Evolutionary conservation across 176 grass and related monocot genomes (phyloP), one percentile per base, ranked within the genome.

Genomic region (Hordeum marinum): DNA sequence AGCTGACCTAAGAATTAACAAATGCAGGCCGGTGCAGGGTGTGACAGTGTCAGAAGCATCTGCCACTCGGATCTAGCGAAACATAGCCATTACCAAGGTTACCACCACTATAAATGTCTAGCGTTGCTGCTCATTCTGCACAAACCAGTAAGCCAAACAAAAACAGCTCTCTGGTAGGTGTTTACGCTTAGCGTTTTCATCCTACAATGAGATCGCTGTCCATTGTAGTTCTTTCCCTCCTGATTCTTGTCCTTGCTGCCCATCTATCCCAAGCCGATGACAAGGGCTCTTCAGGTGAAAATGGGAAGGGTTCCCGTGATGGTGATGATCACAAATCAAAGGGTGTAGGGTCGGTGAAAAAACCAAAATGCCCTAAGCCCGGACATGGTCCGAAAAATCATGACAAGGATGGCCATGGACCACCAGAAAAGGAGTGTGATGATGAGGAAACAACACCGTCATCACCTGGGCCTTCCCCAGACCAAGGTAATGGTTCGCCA

Each of bases 361-460:
- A 87, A 8, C 78, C 85, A 13, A 78, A 87, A 11, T 87, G 85
- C 32, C 69, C 69, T 3, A 87, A 87, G 26, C 85, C 85, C 2
- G 78, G 85, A 8, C 32, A 2, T 1, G 78, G 85, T 42, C 77
- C 69, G 0, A 69, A 66, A 0, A 78, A 77, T 8, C 78, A 87
- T 42, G 78, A 69, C 0, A 5, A 65, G 1, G 3, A 65, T 42
- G 85, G 85, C 10, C 15, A 20, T 0, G 78, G 78, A 15, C 78
- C 85, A 12, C 32, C 13, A 0, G 80, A 87, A 61, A 75, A 55
- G 37, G 13, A 64, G 0, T 87, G 85, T 11, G 75, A 81, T 20
- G 45, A 37, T 14, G 54, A 6, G 24, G 25, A 85, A 37, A 31
- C 72, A 24, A 42, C 74, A 2, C 83, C 35, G 1, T 57, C 75